Evolutionary conservation across 441 rosid genomes (phyloP), one percentile per base, ranked within the genome.

Genomic region (Raphanus hybrid): DNA sequence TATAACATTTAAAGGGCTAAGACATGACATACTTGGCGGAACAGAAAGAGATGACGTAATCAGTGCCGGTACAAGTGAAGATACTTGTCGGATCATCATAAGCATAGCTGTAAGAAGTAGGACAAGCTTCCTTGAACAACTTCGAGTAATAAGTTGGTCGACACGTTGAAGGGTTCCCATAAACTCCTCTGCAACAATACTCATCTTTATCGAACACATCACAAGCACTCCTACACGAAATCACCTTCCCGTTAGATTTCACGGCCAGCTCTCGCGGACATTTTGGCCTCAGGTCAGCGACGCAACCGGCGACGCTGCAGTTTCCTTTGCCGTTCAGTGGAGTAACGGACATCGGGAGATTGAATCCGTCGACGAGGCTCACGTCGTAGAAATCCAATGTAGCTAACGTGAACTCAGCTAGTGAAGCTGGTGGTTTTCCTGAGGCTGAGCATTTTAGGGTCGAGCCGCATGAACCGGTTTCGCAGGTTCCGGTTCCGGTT

Each of bases 21-120:
- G 39, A 12, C 20, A 16, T 14, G 18, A 48, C 75, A 26, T 45
- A 93, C 99, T 90, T 91, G 64, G 87, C 4, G 29, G 87, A 34
- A 80, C 99, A 96, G 71, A 96, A 96, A 54, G 89, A 68, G 83
- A 96, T 43, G 18, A 85, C 74, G 79, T 93, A 96, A 79, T 93
- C 99, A 6, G 96, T 68, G 5, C 89, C 97, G 0, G 89, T 54
- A 82, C 99, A 96, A 6, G 97, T 96, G 11, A 85, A 78, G 62
- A 93, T 88, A 62, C 99, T 96, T 1, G 88, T 82, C 1, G 97
- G 99, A 84, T 93, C 97, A 81, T 96, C 99, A 50, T 96, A 92
- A 6, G 99, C 99, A 60, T 93, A 96, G 55, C 97, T 96, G 54
- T 96, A 93, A 6, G 99, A 87, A 20, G 91, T 82, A 8, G 98